These are phyloP conservation scores for Kingdonia uniflora DNA, from an alignment of 164 flowering plant genomes.

Conservation along the genomic window DNA sequence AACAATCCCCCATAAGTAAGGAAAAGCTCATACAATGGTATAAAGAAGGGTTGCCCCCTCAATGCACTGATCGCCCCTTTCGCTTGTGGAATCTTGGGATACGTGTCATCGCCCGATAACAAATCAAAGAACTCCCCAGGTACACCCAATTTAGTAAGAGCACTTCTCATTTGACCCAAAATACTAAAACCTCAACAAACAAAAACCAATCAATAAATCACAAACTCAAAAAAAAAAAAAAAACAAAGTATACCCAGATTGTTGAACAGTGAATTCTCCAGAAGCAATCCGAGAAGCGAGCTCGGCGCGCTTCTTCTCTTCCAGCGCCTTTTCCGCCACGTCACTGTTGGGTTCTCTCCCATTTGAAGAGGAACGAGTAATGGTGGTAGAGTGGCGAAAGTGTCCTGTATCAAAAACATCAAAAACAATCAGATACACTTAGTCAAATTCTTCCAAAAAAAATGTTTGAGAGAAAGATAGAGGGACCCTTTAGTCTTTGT, in stretches of 20 bases:
- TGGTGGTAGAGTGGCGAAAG: slow-evolving; percentile 8
- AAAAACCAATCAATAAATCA: slow-evolving; percentile 2
- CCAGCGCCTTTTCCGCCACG: slow-evolving; percentile 36
- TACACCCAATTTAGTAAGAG: slow-evolving; percentile 49
- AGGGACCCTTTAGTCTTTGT: slow-evolving; percentile 4
- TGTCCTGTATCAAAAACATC: slow-evolving; percentile 5
- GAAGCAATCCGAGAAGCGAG: slow-evolving; percentile 80
- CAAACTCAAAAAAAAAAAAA: too few species aligned
- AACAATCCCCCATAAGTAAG: slow-evolving; percentile 91
- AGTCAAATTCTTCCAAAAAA: not conserved
- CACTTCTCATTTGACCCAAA: slow-evolving; percentile 32
- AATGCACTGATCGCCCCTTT: slow-evolving; percentile 62
- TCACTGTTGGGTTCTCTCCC: slow-evolving; percentile 48
- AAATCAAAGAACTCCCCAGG: slow-evolving; percentile 38
- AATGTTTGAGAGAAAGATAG: not conserved
- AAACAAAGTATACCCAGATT: slow-evolving; percentile 61
- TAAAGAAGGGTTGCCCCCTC: slow-evolving; percentile 67
- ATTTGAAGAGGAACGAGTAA: slow-evolving; percentile 42
- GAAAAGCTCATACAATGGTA: slow-evolving; percentile 79
- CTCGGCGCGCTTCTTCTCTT: slow-evolving; percentile 68
- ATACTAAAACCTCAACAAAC: slow-evolving; percentile 24
- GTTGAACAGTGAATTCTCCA: slow-evolving; percentile 71
- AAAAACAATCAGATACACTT: not conserved
- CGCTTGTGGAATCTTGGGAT: slow-evolving; percentile 63
- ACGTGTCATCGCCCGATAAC: slow-evolving; percentile 25